Conservation (phyloP, 176 grass and related monocot genomes). For the Sorghum bicolor region DNA sequence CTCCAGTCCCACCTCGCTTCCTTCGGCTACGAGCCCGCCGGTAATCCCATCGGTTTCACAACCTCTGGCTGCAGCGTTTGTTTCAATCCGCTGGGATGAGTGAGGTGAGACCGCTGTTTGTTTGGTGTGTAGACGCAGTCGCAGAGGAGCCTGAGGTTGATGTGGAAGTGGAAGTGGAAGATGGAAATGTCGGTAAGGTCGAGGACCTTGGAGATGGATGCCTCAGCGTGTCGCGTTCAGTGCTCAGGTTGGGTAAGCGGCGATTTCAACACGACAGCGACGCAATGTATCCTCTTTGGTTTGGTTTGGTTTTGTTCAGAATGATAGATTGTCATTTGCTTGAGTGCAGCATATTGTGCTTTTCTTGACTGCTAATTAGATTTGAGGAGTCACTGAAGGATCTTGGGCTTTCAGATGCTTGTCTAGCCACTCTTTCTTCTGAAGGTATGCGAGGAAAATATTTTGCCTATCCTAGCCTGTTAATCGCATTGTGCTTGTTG, state of each 20-base stretch:
- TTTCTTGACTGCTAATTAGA: conserved; percentile 62
- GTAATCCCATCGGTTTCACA: background rate
- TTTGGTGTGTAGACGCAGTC: background rate
- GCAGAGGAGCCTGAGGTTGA: conserved; percentile 42
- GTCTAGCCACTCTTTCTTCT: conserved; percentile 67
- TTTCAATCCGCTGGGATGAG: background rate
- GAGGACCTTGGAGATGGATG: background rate
- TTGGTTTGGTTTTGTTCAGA: background rate
- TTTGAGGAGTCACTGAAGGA: conserved; percentile 68
- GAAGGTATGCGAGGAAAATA: conserved; percentile 41
- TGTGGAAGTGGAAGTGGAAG: conserved; percentile 24
- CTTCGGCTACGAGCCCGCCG: conserved; percentile 55
- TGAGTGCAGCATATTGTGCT: background rate
- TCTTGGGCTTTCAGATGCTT: conserved; percentile 82
- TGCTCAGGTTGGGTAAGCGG: conserved; percentile 34
- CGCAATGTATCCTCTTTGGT: conserved; percentile 67
- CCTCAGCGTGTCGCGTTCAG: conserved; percentile 38
- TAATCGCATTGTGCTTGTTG: background rate
- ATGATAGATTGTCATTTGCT: background rate
- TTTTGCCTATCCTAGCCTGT: background rate
- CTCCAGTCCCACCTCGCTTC: conserved; percentile 45
- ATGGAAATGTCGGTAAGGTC: background rate
- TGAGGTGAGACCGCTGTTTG: background rate
- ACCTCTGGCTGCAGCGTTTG: background rate
- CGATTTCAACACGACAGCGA: conserved; percentile 39